A percentile compares a stretch with the other conserved stretches of the same genome.
These are phyloP conservation scores for Artemisia argyi DNA, from an alignment of 129 eudicot species.

Conservation along the genomic window DNA sequence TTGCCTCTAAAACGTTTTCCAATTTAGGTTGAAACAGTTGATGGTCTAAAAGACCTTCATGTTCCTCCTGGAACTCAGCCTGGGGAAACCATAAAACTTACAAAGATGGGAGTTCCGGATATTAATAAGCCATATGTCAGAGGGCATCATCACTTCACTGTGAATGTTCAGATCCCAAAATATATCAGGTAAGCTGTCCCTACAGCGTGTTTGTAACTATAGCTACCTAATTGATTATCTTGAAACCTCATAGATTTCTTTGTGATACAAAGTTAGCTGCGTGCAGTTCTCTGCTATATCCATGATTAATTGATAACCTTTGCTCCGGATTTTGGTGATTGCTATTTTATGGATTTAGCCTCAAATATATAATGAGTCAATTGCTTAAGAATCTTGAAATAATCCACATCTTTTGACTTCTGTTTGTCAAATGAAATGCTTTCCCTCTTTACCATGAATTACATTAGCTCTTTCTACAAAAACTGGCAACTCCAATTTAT, in stretches of 20 bases:
- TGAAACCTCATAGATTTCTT: not conserved
- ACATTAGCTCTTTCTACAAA: too few species aligned
- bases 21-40: constrained; percentile 81
- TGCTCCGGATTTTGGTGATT: not conserved
- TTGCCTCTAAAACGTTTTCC: not conserved
- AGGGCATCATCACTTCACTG: constrained; percentile 81
- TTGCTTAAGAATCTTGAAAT: not conserved
- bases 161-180: constrained; percentile 74
- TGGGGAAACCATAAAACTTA: constrained; percentile 68
- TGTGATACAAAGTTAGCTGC: not conserved
- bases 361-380: not conserved
- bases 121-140: constrained; percentile 60
- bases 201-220: not conserved
- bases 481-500: too few species aligned
- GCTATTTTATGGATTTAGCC: not conserved
- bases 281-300: not conserved
- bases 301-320: not conserved
- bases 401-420: constrained; percentile 9
- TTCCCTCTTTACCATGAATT: not conserved
- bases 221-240: not conserved
- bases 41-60: constrained; percentile 70
- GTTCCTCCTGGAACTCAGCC: constrained; percentile 88
- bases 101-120: constrained; percentile 89
- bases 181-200: constrained; percentile 53
- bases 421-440: not conserved